Conservation (phyloP, 2,329 filamentous ascomycete species). For the Nemania sp. region DNA sequence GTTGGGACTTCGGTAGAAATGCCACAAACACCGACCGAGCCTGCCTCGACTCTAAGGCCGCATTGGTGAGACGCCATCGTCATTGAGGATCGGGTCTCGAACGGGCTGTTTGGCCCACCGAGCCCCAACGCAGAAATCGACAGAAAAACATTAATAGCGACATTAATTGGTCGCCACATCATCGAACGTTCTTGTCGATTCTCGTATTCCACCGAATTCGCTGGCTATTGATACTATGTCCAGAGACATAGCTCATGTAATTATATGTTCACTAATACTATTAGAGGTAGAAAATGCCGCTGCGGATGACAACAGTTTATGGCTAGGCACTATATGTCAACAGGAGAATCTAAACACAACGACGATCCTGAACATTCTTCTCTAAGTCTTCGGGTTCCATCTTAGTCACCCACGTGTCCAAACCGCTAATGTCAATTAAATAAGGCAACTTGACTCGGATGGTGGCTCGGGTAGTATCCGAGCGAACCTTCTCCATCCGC, state of each 20-base stretch:
- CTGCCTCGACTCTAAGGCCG: background rate
- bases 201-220: background rate
- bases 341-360: background rate
- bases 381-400: background rate
- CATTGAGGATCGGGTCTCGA: constrained; percentile 21
- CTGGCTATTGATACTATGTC: background rate
- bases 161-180: background rate
- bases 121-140: constrained; percentile 2
- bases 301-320: background rate
- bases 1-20: constrained; percentile 1
- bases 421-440: background rate
- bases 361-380: background rate
- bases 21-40: background rate
- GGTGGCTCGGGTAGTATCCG: background rate
- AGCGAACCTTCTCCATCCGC: background rate
- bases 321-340: background rate
- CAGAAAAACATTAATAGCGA: background rate
- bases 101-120: constrained; percentile 27
- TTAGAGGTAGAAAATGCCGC: background rate
- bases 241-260: background rate
- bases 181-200: background rate
- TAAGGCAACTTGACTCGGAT: background rate
- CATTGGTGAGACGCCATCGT: constrained; percentile 2
- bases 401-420: background rate
- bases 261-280: background rate